Evolutionary conservation across 208 protist species (phyloP), one percentile per base, ranked within the genome.

Genomic region (Acanthamoeba polyphaga): DNA sequence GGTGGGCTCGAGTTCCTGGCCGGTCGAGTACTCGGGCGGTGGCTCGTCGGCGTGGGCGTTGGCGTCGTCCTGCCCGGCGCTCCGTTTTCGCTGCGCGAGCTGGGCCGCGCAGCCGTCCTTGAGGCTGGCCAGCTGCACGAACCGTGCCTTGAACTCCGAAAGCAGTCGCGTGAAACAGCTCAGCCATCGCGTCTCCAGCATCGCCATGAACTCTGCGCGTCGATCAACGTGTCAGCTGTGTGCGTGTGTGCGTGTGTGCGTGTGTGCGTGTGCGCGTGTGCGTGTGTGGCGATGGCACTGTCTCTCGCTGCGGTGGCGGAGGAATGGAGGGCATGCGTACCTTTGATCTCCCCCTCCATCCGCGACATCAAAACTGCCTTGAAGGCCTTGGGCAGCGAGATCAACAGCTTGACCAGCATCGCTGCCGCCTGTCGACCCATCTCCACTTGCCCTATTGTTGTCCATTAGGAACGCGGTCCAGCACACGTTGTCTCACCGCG

Each of bases 391-490:
- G 76, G 76, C 49, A 85, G 76, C 4, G 76, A 85, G 49, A 85
- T 85, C 76, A 85, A 58, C 46, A 85, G 76, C 76, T 85, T 85
- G 76, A 85, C 76, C 27, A 85, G 49, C 76, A 85, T 85, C 76
- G 76, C 49, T 43, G 76, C 76, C 76, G 76, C 76, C 15, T 58
- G 76, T 10, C n/a, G 76, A 38, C 76, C 76, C 46, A 15, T 13
- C 12, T 51, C 49, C 76, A 58, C 19, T 85, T 85, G 76, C 13
- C 29, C 76, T 85, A 43, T 34, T 24, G 1, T 27, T 24, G 58
- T 27, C 13, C 58, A 15, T 62, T 24, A 15, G 22, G 9, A 10
- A 24, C 3, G 12, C 22, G 6, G 10, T 27, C 10, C 58, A 62
- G 58, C 5, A 58, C 53, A 58, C 53, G 53, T 13, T 12, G 51